Evolutionary conservation across 2,329 filamentous ascomycete species (phyloP).

Genomic region (Scedosporium dehoogii): DNA sequence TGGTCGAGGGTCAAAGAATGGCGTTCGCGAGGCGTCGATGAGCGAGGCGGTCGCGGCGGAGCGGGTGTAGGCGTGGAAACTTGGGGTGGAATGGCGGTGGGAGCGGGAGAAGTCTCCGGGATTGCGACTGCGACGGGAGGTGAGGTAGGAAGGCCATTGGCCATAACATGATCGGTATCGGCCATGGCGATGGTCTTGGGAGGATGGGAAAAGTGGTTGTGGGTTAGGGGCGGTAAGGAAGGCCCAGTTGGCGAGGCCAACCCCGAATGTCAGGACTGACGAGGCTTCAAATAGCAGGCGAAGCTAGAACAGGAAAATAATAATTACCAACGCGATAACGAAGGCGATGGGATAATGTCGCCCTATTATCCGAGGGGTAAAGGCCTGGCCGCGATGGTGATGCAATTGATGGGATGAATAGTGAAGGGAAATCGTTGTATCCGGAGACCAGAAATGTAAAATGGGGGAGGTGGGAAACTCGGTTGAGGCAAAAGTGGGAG

Average conservation of each 20-base stretch:
- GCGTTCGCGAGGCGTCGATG: conserved; percentile 32
- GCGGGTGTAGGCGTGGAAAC: conserved; percentile 2
- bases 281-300: neutral
- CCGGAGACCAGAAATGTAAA: conserved; percentile 16
- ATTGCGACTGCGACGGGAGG: conserved; percentile 15
- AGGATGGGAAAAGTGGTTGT: neutral
- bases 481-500: neutral
- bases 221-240: neutral
- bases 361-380: conserved; percentile 17
- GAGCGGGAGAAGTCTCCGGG: conserved; percentile 17
- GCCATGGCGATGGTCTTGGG: conserved; percentile 9
- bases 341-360: neutral
- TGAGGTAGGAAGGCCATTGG: conserved; percentile 17
- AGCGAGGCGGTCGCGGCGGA: neutral
- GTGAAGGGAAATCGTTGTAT: conserved; percentile 28
- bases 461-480: conserved; percentile 1
- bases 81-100: conserved; percentile 11
- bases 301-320: neutral
- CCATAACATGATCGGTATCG: conserved; percentile 25
- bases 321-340: conserved; percentile 3
- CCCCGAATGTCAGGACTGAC: neutral
- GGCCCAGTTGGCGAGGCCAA: conserved; percentile 3
- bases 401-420: conserved; percentile 11
- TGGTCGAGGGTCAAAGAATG: conserved; percentile 53
- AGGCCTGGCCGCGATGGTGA: conserved; percentile 17